Base-by-base conservation (phyloP, 2,329 filamentous ascomycete species). In the Pseudogymnoascus sp. region DNA sequence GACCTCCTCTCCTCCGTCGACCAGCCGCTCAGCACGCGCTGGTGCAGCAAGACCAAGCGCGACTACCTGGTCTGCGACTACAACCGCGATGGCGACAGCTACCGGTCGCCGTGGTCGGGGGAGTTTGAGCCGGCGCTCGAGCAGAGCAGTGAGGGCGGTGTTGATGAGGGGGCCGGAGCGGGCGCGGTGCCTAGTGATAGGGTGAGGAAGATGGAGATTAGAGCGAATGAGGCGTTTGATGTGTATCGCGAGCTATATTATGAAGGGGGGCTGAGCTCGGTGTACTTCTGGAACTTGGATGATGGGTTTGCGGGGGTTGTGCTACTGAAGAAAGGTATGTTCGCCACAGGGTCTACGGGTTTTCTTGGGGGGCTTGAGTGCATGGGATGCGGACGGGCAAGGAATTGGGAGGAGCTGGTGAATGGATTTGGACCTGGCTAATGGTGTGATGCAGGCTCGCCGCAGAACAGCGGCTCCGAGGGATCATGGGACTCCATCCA, bases 11-110 rank as follows among this genome's bases (percentile, higher is more conserved):
- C 93, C 68, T 96, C 93, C 24, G 95, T 99, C 70, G 95, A 99
- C 78, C 93, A 98, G 77, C 95, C 95, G 24, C 88, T 99, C 63
- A 87, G 89, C 65, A 84, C 96, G 67, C 88, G 89, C 71, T 89
- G 90, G 68, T 98, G 95, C 82, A 86, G 86, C 70, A 90, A 93
- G 78, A 89, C 91, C 33, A 91, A 92, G 71, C 90, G 93, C 70
- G 95, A 98, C 79, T 99, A 96, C 81, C 86, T 99, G 61, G 89
- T 97, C 72, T 99, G 95, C 82, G 95, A 99, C 84, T 99, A 99
- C 84, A 99, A 99, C 83, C 93, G 95, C 68, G 95, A 99, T 78
- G 95, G 95, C 66, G 93, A 97, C 79, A 96, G 90, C 78, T 96
- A 96, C 84, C 89, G 95, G 66, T 96, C 91, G 68, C 95, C 95